Base-by-base conservation (phyloP, 805 yeast species). In the Candida patagonica region DNA sequence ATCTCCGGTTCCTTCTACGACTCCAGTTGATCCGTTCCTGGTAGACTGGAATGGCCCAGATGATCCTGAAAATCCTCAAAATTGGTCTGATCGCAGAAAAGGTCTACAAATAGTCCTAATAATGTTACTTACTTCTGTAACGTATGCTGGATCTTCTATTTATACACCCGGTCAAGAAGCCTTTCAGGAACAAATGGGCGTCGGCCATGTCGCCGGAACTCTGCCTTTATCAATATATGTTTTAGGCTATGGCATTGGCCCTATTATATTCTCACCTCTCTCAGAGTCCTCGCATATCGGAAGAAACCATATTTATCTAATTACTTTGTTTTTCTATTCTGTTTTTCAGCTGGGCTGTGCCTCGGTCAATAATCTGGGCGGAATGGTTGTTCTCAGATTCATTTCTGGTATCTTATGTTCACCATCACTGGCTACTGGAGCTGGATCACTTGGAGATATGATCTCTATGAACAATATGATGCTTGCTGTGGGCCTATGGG, bases 201-300 rank as follows among this genome's bases (percentile, higher is more conserved):
- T 73, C 13, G 70, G 74, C 2, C 42, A 59, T 30, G 71, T 68
- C 10, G 71, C 66, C 1, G 68, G 76, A 2, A 60, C 74, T n/a
- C 59, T 80, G 36, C 68, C 73, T 13, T 68, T 78, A 2, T 67
- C 84, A 0, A 56, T 78, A 9, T 80, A 71, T 46, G 73, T 79
- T n/a, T 54, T 78, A 34, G 87, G 86, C 0, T 71, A 77, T 49
- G 82, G 81, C 1, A 55, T 74, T 8, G 87, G 86, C 1, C 82
- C 83, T 2, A 57, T 77, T 53, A 43, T 78, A 9, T 74, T 76
- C 70, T 82, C 80, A 1, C 81, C 81, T 1, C 48, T 73, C 8
- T 69, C 76, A 3, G 79, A 74, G 53, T 49, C 67, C 37, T 68
- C 69, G 33, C 60, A 63, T 23, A 61, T 55, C 37, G 65, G 65